Base-by-base conservation (phyloP, 306 rosid genomes). In the Quillaja saponaria region DNA sequence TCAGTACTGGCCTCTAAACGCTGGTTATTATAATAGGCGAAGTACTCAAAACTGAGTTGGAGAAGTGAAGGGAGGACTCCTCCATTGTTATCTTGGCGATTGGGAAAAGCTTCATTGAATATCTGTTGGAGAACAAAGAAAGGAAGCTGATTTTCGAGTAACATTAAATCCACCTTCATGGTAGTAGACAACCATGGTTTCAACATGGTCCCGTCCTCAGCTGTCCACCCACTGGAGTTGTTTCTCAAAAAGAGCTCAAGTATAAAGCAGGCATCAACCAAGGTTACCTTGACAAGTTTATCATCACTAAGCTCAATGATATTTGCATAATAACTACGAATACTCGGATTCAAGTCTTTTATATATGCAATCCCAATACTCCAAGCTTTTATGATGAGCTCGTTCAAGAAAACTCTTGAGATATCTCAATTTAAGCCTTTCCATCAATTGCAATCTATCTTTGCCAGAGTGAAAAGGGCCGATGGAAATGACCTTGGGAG, bases 121-220 rank as follows among this genome's bases (percentile, higher is more conserved):
- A 67, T 17, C 8, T 48, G 14, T 0, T 56, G n/a, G 34, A 47
- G 33, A 18, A 57, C 15, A 14, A 67, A 67, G 31, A 67, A 67
- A 13, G 42, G 64, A 47, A 67, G 56, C 9, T 67, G 64, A 34
- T 67, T 67, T 48, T 71, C 75, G 2, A 62, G 34, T 19, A 55
- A 25, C 4, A 62, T 0, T 63, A 71, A 21, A 55, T 71, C 76
- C 2, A 6, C 0, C 3, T 0, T 0, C 18, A 66, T 13, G 33
- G 3, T 6, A 31, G 4, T 5, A 0, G 0, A 0, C 47, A 44
- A 34, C 37, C 55, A 44, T 3, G 16, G 6, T 7, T 8, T n/a
- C 6, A 21, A 16, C 4, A 40, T 9, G 9, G 13, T 31, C 11
- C 7, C 5, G 55, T 45, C 71, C 15, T 55, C 8, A 0, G 1